Conservation (phyloP, 495 filamentous ascomycete species). For the Pyronema domesticum region DNA sequence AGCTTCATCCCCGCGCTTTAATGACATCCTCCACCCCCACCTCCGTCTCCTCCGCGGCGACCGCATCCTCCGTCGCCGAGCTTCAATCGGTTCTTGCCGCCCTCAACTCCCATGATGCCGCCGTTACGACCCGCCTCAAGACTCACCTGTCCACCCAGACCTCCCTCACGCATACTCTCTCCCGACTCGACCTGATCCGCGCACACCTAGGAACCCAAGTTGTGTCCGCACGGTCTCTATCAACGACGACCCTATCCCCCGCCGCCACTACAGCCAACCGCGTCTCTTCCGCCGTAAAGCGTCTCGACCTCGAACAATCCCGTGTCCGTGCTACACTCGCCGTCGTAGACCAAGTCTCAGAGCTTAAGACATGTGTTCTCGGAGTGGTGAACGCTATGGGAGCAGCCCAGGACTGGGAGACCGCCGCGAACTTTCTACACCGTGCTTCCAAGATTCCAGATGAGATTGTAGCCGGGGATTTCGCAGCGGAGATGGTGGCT, state of each 20-base stretch:
- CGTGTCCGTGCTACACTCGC: constrained; percentile 75
- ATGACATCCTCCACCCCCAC: too few species aligned
- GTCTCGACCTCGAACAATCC: constrained; percentile 75
- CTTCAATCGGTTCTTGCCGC: constrained; percentile 56
- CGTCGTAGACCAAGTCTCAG: constrained; percentile 88
- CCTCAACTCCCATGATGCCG: constrained; percentile 56
- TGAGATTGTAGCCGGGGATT: constrained; percentile 63
- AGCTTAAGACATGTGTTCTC: constrained; percentile 87
- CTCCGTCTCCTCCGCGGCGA: constrained; percentile 32
- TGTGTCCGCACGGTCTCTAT: constrained; percentile 64
- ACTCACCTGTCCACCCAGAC: constrained; percentile 59
- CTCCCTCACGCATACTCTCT: constrained; percentile 64
- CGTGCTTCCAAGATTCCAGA: constrained; percentile 64
- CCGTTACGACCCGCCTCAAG: constrained; percentile 57
- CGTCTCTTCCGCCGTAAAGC: constrained; percentile 67
- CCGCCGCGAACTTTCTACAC: constrained; percentile 71
- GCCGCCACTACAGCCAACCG: constrained; percentile 73
- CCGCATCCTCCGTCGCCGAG: constrained; percentile 38
- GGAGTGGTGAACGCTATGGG: constrained; percentile 96
- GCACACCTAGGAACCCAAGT: constrained; percentile 75
- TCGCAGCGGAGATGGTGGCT: constrained; percentile 82
- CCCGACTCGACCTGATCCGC: constrained; percentile 75
- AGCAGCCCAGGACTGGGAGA: constrained; percentile 96
- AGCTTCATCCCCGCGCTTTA: too few species aligned
- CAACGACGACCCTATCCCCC: constrained; percentile 69